A percentile compares a stretch with the other conserved stretches of the same genome.
phyloP scores from a whole-genome alignment of 805 yeast species.

The Maudiozyma saulgeensis region DNA sequence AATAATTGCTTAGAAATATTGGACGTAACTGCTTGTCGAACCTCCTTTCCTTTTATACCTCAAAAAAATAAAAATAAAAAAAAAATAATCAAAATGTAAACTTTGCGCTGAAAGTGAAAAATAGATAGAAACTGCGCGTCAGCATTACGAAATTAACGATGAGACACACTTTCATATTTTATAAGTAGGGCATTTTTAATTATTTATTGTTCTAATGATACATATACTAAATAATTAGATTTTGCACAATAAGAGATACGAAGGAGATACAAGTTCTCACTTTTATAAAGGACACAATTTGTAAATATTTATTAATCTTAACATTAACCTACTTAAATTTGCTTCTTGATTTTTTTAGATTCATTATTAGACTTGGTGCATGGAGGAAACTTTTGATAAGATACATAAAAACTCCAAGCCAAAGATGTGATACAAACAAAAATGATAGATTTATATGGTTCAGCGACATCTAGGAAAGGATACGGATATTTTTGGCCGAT shows the following conservation, averaged over 20 bases:
- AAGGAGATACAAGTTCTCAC: too few relatives aligned
- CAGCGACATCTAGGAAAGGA: constrained; percentile 51
- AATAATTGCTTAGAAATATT: background rate
- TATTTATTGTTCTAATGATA: too few relatives aligned
- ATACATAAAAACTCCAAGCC: constrained; percentile 28
- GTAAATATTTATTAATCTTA: too few relatives aligned
- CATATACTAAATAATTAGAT: too few relatives aligned
- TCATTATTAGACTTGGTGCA: background rate
- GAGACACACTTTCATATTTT: too few relatives aligned
- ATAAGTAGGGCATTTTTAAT: too few relatives aligned
- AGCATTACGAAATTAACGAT: too few relatives aligned
- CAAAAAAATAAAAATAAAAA: background rate
- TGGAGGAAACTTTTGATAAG: constrained; percentile 27
- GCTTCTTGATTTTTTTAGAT: background rate
- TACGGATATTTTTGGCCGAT: constrained; percentile 52
- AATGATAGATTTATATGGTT: constrained; percentile 36
- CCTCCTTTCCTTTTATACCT: background rate
- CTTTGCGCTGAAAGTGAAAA: background rate
- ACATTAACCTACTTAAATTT: background rate
- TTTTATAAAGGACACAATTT: too few relatives aligned
- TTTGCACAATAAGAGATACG: too few relatives aligned
- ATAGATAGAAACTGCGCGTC: too few relatives aligned
- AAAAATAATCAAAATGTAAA: too few relatives aligned
- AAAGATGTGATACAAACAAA: constrained; percentile 37
- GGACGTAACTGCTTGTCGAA: background rate